Base-by-base conservation (phyloP, 1,284 basidiomycete genomes). In the Exobasidium rhododendri region DNA sequence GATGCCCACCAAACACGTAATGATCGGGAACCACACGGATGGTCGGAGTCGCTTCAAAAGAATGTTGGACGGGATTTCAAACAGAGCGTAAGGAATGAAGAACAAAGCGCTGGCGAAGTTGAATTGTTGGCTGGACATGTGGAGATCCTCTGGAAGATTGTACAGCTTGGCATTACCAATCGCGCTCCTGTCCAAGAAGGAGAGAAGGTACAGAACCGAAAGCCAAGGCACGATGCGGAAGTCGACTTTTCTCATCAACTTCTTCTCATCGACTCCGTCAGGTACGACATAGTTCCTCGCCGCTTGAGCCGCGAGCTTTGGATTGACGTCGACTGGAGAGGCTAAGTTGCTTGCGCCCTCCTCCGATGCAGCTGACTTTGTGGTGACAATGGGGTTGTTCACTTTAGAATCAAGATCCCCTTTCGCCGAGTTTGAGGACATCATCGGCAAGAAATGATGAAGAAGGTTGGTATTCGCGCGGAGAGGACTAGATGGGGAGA, bases 21-120 rank as follows among this genome's bases (percentile, higher is more conserved):
- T 75, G 49, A 67, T n/a, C 1, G 74, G 64, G n/a, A 89, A 80
- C 87, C 85, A 86, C 50, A 87, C 78, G 1, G 85, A 86, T 0
- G 87, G 87, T 1, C 86, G 82, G n/a, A 89, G 81, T 26, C 86
- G 84, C 74, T 89, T 89, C 59, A 90, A 80, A 71, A 89, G 49
- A 43, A 70, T 35, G 56, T 70, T 70, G 61, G 64, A 63, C 17
- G 64, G 67, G 5, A 67, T 63, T 63, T 70, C 63, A 56, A 69
- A 68, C 30, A 67, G 51, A 13, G 65, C 69, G 53, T 74, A 71
- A n/a, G 70, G 63, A 47, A 74, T 62, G 61, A 69, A 74, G 65
- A 74, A 74, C 40, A 70, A 54, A 24, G 68, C 65, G 4, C 67
- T 53, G 17, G 60, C 59, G 29, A 72, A 30, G 50, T 57, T 56